Evolutionary conservation across 495 filamentous ascomycete genomes (phyloP), one percentile per base, ranked within the genome.

Genomic region (Xylaria longipes): DNA sequence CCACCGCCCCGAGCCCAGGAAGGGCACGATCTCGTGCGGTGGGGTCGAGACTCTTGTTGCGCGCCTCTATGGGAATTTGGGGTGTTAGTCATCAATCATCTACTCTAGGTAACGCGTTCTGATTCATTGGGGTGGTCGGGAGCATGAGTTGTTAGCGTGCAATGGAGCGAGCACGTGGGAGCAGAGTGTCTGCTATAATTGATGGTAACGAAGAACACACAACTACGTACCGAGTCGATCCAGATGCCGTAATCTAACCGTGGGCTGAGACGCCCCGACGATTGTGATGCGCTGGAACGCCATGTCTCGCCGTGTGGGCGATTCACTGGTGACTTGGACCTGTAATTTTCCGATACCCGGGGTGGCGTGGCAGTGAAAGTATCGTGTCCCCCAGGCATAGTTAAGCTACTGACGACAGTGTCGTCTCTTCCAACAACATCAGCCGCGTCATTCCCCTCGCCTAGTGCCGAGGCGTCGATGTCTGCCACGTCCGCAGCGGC

Each of bases 191-290:
- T 8, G 46, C 20, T 25, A 8, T 22, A 9, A 50, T 22, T 6
- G 22, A 25, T 25, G 8, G 11, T 54, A 17, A 5, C 22, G 14
- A 48, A 20, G n/a, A 58, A 4, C 14, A 20, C 5, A 1, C 8
- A 6, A 37, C 6, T 35, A 60, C 57, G 8, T 37, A 60, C 57
- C 5, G 69, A 37, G 22, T 77, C 73, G 29, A 77, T 57, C 73
- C 73, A 77, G n/a, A 73, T 43, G 7, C 73, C 75, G 31, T 75
- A 72, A 43, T 73, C 73, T n/a, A 71, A 46, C 39, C 73, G 70
- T 48, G 72, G 70, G 4, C 50, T 71, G 14, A 64, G 31, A 22
- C 46, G 50, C 33, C 43, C 62, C 27, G 52, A 52, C 31, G 62
- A 41, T 5, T 39, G 54, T 9, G 54, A 15, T 31, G 57, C 46